Base-by-base conservation (phyloP, 495 filamentous ascomycete genomes). In the Hypomontagnella submonticulosa region DNA sequence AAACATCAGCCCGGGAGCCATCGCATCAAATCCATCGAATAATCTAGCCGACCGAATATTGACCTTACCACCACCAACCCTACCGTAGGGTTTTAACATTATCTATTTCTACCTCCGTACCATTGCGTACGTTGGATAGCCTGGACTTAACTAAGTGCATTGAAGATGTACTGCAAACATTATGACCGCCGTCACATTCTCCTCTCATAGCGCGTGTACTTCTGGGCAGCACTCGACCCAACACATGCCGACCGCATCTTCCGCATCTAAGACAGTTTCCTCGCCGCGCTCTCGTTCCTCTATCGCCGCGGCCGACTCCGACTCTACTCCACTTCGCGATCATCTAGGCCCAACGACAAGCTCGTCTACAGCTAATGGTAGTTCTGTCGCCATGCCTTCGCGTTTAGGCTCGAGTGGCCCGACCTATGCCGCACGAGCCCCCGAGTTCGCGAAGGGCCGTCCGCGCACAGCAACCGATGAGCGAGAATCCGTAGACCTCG, bases 401-500 rank as follows among this genome's bases (percentile, higher is more conserved):
- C 56, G 66, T 30, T 47, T 63, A 20, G 66, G 54, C 57, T 20
- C 50, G 8, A 40, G 51, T 30, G 66, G 66, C 63, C 59, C 63
- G 33, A 48, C 60, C 23, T 47, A 57, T 40, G 52, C 60, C 32
- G 53, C 42, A 32, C 57, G 59, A 48, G 23, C 42, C n/a, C 13
- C 65, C 13, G 66, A 64, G 19, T 33, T 42, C 4, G 60, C 37
- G 16, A 70, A 67, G 8, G 66, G 63, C 7, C 71, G 63, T 19
- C 63, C 71, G 15, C 66, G 56, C 37, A 70, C 66, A 27, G 60
- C 63, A 42, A 64, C 37, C 9, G 71, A 74, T 4, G 63, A 71
- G 42, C 57, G 71, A 38, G 71, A 74, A 19, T 37, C 60, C 11
- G 56, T 56, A 32, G 66, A 69, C 18, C 16, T 63, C 33, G 69